Evolutionary conservation across 139 green algal species (phyloP).

Genomic region (Spirogloea muscicola): DNA sequence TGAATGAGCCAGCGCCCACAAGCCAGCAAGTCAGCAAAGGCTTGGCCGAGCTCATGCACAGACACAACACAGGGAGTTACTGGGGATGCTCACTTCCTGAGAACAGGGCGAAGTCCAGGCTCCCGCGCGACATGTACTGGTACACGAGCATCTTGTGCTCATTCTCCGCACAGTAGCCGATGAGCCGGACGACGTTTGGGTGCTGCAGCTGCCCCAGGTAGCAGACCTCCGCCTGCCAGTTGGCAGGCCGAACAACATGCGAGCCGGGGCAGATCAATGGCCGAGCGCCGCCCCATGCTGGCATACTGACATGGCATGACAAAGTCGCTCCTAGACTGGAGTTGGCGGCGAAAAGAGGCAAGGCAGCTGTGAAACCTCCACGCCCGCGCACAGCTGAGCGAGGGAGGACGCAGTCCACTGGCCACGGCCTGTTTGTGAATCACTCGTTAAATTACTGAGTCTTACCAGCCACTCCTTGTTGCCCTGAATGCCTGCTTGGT

Average conservation of each 20-base stretch:
- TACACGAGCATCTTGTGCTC: slow-evolving; percentile 36
- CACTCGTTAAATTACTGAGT: background rate
- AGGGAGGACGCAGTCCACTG: background rate
- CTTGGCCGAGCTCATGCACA: background rate
- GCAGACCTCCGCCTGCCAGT: slow-evolving; percentile 27
- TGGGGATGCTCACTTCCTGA: slow-evolving; percentile 14
- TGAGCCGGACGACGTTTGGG: slow-evolving; percentile 25
- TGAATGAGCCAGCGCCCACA: background rate
- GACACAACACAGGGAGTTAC: background rate
- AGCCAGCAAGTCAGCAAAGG: background rate
- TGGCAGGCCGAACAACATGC: background rate
- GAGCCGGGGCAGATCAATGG: slow-evolving; percentile 1
- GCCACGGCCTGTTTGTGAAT: background rate
- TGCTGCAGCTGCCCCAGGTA: slow-evolving; percentile 36
- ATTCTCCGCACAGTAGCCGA: slow-evolving; percentile 36
- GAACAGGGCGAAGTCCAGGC: slow-evolving; percentile 31
- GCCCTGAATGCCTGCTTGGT: slow-evolving; percentile 33
- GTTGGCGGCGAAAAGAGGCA: background rate
- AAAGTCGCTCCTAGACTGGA: background rate
- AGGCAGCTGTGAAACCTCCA: background rate
- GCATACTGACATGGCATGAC: background rate
- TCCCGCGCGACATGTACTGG: slow-evolving; percentile 44
- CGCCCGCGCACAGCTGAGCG: background rate
- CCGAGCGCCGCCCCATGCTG: background rate
- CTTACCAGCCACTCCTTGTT: slow-evolving; percentile 47